A percentile compares a stretch with the other conserved stretches of the same genome.
Evolutionary conservation across 768 basidiomycete species (phyloP).

Genomic region (Solioccasus polychromus): DNA sequence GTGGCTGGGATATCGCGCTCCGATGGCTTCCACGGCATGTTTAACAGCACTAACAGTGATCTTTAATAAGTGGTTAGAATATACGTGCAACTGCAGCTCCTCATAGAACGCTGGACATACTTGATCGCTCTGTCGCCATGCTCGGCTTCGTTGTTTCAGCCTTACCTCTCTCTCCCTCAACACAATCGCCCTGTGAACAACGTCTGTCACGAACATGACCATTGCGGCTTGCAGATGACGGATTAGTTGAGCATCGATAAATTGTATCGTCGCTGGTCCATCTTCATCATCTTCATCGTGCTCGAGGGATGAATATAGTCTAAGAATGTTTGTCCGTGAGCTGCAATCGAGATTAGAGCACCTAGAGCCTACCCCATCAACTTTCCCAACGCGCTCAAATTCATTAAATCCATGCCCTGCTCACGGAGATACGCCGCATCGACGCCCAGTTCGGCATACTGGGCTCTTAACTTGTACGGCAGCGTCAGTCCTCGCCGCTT

Average conservation of each 20-base stretch:
- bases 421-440: constrained; percentile 40
- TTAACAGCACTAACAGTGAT: constrained; percentile 43
- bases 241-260: constrained; percentile 51
- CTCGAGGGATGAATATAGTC: constrained; percentile 31
- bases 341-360: no score
- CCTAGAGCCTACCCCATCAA: constrained; percentile 44
- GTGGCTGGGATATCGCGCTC: constrained; percentile 36
- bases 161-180: constrained; percentile 56
- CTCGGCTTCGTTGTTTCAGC: constrained; percentile 59
- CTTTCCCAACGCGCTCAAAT: constrained; percentile 33
- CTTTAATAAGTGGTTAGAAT: constrained; percentile 29
- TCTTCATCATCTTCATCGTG: constrained; percentile 20
- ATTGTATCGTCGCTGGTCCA: constrained; percentile 18
- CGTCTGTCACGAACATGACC: constrained; percentile 48
- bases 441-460: constrained; percentile 45
- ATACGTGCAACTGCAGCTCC: background rate
- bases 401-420: constrained; percentile 43
- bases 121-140: constrained; percentile 50
- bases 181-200: constrained; percentile 50
- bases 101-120: constrained; percentile 25
- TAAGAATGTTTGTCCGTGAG: constrained; percentile 5
- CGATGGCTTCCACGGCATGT: constrained; percentile 49
- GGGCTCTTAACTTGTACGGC: constrained; percentile 42
- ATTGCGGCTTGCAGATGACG: constrained; percentile 43
- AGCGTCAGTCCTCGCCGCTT: constrained; percentile 39